A percentile compares a stretch with the other conserved stretches of the same genome.
These are phyloP conservation scores for Mycena olivaceomarginata DNA, from an alignment of 768 basidiomycete genomes.

Conservation along the genomic window DNA sequence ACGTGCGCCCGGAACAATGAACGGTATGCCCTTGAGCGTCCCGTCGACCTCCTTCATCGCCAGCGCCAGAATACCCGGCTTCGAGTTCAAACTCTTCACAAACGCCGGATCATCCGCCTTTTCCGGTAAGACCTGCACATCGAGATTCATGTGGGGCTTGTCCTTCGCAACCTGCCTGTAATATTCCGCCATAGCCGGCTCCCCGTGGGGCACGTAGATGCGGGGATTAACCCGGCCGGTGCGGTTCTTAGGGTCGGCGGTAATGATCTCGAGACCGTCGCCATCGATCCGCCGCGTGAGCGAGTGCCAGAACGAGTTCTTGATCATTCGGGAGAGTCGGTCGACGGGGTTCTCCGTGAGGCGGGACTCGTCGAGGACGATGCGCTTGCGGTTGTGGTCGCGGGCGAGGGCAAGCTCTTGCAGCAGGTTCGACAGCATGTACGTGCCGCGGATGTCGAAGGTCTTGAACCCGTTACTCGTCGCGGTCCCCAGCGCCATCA, in stretches of 20 bases:
- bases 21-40: constrained; percentile 94
- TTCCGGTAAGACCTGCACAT: constrained; percentile 92
- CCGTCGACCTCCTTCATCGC: constrained; percentile 96
- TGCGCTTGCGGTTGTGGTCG: constrained; percentile 95
- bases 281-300: constrained; percentile 98
- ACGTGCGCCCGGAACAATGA: constrained; percentile 96
- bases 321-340: constrained; percentile 97
- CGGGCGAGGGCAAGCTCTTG: constrained; percentile 98
- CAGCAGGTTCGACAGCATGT: constrained; percentile 99
- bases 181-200: constrained; percentile 96
- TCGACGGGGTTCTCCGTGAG: constrained; percentile 98
- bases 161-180: constrained; percentile 93
- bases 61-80: constrained; percentile 95
- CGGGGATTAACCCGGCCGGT: constrained; percentile 92
- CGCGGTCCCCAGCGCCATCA: constrained; percentile 96
- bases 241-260: constrained; percentile 98
- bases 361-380: constrained; percentile 99
- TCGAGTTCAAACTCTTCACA: constrained; percentile 95
- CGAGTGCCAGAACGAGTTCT: constrained; percentile 98
- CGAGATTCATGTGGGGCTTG: constrained; percentile 95
- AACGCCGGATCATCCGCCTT: constrained; percentile 92
- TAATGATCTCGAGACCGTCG: constrained; percentile 97
- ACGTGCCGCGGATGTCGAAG: constrained; percentile 98
- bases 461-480: constrained; percentile 99
- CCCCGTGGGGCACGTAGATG: constrained; percentile 96